Evolutionary conservation across 257 asterid species (phyloP), one percentile per base, ranked within the genome.

Genomic region (Buddleja alternifolia): DNA sequence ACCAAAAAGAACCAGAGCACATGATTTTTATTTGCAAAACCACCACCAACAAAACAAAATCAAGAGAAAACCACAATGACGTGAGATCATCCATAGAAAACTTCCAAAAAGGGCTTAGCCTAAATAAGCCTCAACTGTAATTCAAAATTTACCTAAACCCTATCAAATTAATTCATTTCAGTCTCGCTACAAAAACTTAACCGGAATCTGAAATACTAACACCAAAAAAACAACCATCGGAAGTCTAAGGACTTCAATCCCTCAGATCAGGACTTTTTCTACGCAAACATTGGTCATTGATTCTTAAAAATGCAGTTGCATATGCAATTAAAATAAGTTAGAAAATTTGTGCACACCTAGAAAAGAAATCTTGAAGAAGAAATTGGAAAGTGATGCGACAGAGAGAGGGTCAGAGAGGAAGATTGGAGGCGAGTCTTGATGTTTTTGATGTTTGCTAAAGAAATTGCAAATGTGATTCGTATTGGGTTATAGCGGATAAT

Each of bases 121-220:
- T 10, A 12, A 25, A 16, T 17, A 63, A 56, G 45, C 68, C 81
- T 70, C 87, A 88, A 83, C 95, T 93, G 93, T 88, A 90, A 72
- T 69, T 74, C 58, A 66, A 42, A 44, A 50, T 53, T 65, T 57
- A 21, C 72, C 32, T 19, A 60, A 36, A 37, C 69, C 61, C 70
- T 58, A 15, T 57, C 65, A 65, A 52, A 44, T 54, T 19, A 16
- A 74, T 48, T 52, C 46, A 76, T 70, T 70, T 71, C 67, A 73
- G 64, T 44, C 41, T 16, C 23, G 60, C 62, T 55, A 56, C 52
- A 75, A 70, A 82, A 39, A 57, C 11, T 36, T 39, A 24, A 58
- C 52, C 65, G 29, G 56, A 42, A 23, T 72, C 81, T 65, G 73
- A 32, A 81, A 73, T 29, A 29, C 2, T 5, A 29, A 29, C 34